Evolutionary conservation across 345 rosid species (phyloP).

Genomic region (Turnera subulata): DNA sequence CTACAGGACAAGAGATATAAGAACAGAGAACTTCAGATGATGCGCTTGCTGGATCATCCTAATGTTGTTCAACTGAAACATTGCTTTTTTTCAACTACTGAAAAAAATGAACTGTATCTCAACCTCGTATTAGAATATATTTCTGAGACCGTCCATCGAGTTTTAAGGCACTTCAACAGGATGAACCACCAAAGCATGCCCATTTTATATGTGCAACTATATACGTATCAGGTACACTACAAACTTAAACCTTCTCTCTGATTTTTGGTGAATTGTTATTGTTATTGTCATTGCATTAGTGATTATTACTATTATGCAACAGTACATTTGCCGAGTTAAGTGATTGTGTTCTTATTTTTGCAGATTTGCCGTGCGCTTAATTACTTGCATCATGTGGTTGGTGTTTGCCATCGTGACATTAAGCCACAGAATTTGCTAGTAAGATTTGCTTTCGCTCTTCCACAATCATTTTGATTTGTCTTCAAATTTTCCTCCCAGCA

Average conservation of each 20-base stretch:
- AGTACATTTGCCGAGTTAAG: neutral
- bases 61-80: constrained; percentile 81
- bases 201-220: constrained; percentile 67
- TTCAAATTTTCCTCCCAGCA: neutral
- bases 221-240: constrained; percentile 59
- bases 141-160: constrained; percentile 86
- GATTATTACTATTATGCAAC: too few species aligned
- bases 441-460: constrained; percentile 20
- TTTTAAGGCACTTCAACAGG: constrained; percentile 69
- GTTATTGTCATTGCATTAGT: too few species aligned
- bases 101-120: constrained; percentile 85
- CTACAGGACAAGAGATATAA: constrained; percentile 95
- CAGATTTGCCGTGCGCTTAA: constrained; percentile 94
- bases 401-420: constrained; percentile 97
- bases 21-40: constrained; percentile 95
- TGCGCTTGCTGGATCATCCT: constrained; percentile 82
- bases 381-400: constrained; percentile 83
- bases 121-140: constrained; percentile 92
- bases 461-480: too few species aligned
- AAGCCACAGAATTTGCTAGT: constrained; percentile 98
- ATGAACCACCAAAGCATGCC: constrained; percentile 54
- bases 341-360: constrained; percentile 17
- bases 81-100: constrained; percentile 88
- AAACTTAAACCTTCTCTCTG: constrained; percentile 1
- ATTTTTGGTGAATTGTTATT: neutral